Base-by-base conservation (phyloP, 345 rosid species). In the Bruguiera sexangula region DNA sequence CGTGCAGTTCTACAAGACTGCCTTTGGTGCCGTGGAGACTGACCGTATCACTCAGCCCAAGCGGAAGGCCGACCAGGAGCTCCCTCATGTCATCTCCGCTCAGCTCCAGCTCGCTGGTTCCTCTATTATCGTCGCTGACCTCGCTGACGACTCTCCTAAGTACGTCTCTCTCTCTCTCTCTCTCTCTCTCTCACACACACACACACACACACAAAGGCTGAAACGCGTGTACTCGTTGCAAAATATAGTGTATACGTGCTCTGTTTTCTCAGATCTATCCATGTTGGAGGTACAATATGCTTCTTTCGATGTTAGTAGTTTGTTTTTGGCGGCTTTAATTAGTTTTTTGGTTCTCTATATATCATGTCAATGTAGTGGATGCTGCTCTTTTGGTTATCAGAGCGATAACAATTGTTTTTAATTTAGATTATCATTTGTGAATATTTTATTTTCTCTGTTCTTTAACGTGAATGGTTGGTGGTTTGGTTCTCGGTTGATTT, bases 41-140 rank as follows among this genome's bases (percentile, higher is more conserved):
- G 78, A 80, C 48, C 91, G 91, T 50, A 73, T 83, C 21, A 69
- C 86, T 64, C 78, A 87, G 73, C 87, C 92, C 27, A 90, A 95
- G 85, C 97, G 97, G 46, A 95, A 92, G 82, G 92, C 92, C 9
- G 96, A 92, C 18, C 89, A 90, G 85, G 96, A 92, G 78, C 78
- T 83, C 51, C 99, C 97, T 76, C 93, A 87, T 68, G 79, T 94
- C 59, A 78, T 88, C 72, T 85, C 88, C 13, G 85, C 92, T 68
- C 84, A 88, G 76, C 87, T 95, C 20, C 77, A 73, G 60, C 79
- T 95, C 55, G 97, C 82, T 61, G 96, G 97, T 43, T 60, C 78
- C 43, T 75, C 85, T 65, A 22, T 90, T 63, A 67, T 92, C 27
- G 84, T 95, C 39, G 80, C 86, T 48, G 98, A 84, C 68, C 61